Base-by-base conservation (phyloP, 73 alveolate genomes). In the Strombidium stylifer region DNA sequence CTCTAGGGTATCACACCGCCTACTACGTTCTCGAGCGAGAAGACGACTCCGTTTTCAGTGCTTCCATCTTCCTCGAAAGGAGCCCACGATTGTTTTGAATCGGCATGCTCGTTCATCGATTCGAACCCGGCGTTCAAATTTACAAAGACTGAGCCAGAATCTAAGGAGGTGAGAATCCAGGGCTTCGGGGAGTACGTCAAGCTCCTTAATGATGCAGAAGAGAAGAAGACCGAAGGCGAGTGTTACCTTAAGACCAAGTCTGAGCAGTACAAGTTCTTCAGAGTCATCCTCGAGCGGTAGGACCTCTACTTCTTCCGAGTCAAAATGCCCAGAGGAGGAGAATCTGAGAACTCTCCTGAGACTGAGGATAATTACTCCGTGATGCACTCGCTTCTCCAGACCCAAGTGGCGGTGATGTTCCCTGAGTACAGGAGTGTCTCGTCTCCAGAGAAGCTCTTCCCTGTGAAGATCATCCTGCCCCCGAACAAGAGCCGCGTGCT, bases 401-500 rank as follows among this genome's bases (percentile, higher is more conserved):
- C 12, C 45, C 45, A 35, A 35, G 12, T 10, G 45, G 12, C 8
- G 8, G 12, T 12, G 8, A 35, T 10, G n/a, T n/a, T n/a, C n/a
- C 5, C 54, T 42, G 54, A 18, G 21, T 19, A 23, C 16, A 37
- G 65, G 5, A 28, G 34, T 28, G 23, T 50, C 23, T 16, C 34
- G 21, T 50, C 23, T 20, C 23, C 19, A 68, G 40, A 24, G 30
- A 15, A 23, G 8, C 52, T 60, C 41, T 67, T 21, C 23, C 81
- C 81, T 5, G 48, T 67, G 31, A 48, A 50, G 44, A 28, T 73
- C 20, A 26, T 73, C 0, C 60, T 79, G 47, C 82, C 74, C 45
- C 69, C 35, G 3, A 26, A 78, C 56, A 85, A 69, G 71, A 71
- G 66, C 34, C 69, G 84, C 64, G 65, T 72, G 50, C 72, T 48